These are phyloP conservation scores for Trichoderma simmonsii DNA, from an alignment of 2,329 filamentous ascomycete species.

Conservation along the genomic window DNA sequence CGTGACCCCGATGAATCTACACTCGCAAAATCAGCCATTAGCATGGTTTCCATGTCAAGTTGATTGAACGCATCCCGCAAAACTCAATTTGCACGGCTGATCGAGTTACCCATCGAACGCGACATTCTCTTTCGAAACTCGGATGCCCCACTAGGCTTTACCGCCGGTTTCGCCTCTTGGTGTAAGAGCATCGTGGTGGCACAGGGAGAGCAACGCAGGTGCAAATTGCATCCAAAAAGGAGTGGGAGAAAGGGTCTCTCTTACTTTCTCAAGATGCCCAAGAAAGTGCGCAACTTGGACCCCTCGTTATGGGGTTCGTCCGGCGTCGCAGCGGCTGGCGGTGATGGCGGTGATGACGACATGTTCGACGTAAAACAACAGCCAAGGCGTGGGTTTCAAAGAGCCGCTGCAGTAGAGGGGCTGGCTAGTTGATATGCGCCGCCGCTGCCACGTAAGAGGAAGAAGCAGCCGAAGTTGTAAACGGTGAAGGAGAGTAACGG, in stretches of 20 bases:
- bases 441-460: not conserved
- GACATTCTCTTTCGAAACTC: not conserved
- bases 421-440: not conserved
- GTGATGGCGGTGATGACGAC: slow-evolving; percentile 37
- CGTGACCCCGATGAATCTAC: slow-evolving; percentile 89
- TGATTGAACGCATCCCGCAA: not conserved
- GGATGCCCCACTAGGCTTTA: slow-evolving; percentile 19
- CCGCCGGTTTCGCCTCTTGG: slow-evolving; percentile 12
- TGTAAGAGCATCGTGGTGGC: not conserved
- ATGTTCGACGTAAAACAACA: slow-evolving; percentile 25
- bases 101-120: not conserved
- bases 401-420: not conserved
- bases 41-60: not conserved
- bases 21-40: slow-evolving; percentile 1
- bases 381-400: not conserved
- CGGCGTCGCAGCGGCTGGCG: slow-evolving; percentile 32
- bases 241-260: slow-evolving; percentile 29
- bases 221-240: not conserved
- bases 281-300: slow-evolving; percentile 84
- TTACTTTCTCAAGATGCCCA: slow-evolving; percentile 85
- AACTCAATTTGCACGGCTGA: not conserved
- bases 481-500: not conserved
- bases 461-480: not conserved
- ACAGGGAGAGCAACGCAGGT: not conserved
- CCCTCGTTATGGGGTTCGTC: slow-evolving; percentile 66